A percentile compares a stretch with the other conserved stretches of the same genome.
These are phyloP conservation scores for Alternaria novae-zelandiae DNA, from an alignment of 2,329 filamentous ascomycete genomes.

Conservation along the genomic window DNA sequence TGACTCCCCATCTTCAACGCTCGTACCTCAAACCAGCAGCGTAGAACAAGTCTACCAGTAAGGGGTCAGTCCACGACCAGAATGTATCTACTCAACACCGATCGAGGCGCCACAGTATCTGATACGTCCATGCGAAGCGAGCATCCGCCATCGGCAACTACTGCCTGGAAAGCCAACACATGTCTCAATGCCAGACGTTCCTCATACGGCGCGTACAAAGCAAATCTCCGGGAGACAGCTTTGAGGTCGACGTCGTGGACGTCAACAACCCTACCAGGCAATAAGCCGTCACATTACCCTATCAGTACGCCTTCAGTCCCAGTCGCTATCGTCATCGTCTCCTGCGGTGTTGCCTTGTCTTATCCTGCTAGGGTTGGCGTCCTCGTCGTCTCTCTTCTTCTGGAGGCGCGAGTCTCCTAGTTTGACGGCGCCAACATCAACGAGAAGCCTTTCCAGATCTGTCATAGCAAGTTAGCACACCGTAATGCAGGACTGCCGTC, in stretches of 20 bases:
- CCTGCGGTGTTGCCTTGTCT: slow-evolving; percentile 45
- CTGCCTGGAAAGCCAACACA: background rate
- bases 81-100: background rate
- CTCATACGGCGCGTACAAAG: background rate
- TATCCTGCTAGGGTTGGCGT: slow-evolving; percentile 61
- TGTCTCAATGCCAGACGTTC: background rate
- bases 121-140: background rate
- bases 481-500: background rate
- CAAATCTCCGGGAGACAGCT: background rate
- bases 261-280: background rate
- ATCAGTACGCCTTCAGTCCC: slow-evolving; percentile 56
- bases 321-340: slow-evolving; percentile 64
- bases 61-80: background rate
- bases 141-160: background rate
- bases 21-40: background rate
- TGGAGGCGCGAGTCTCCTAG: slow-evolving; percentile 79
- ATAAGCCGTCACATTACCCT: background rate
- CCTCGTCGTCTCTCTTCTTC: slow-evolving; percentile 61
- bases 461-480: background rate
- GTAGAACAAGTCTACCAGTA: background rate
- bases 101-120: background rate
- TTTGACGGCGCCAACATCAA: slow-evolving; percentile 81
- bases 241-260: background rate
- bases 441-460: slow-evolving; percentile 80
- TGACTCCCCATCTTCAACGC: background rate